Evolutionary conservation across 2,329 filamentous ascomycete species (phyloP).

Genomic region (Rutstroemia sp.): DNA sequence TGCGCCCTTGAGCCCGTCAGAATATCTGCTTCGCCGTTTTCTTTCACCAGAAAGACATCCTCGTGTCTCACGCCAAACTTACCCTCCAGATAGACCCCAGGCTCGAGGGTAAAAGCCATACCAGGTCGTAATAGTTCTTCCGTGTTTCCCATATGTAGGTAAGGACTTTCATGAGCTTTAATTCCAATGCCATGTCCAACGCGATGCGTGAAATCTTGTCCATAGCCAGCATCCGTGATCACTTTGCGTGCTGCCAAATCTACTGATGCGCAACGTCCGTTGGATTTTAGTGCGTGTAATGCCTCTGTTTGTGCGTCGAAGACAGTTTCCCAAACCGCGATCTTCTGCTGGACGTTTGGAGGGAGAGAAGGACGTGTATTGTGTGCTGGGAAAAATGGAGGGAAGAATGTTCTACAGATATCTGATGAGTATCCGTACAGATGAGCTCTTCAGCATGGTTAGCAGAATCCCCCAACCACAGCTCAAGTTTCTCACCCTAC

Average conservation of each 20-base stretch:
- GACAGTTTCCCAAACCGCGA: conserved; percentile 47
- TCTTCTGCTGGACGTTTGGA: conserved; percentile 37
- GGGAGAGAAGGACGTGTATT: conserved; percentile 6
- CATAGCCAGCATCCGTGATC: conserved; percentile 52
- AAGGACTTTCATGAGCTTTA: conserved; percentile 58
- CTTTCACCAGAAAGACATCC: conserved; percentile 51
- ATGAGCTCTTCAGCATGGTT: conserved; percentile 38
- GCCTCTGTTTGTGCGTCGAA: conserved; percentile 54
- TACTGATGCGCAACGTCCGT: conserved; percentile 49
- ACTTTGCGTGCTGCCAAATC: conserved; percentile 52
- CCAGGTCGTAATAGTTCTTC: conserved; percentile 40
- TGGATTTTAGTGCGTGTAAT: conserved; percentile 40
- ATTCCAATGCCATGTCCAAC: conserved; percentile 59
- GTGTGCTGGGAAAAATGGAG: conserved; percentile 21
- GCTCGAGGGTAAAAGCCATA: conserved; percentile 58
- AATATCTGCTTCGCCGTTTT: conserved; percentile 45
- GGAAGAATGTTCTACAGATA: conserved; percentile 55
- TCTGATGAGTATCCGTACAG: conserved; percentile 57
- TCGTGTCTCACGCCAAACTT: conserved; percentile 57
- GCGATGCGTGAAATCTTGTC: conserved; percentile 51
- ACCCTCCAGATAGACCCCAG: conserved; percentile 52
- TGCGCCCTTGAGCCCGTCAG: conserved; percentile 45
- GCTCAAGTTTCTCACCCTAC: conserved; percentile 35
- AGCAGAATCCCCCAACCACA: background rate
- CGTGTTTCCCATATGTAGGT: conserved; percentile 55